A percentile compares a stretch with the other conserved stretches of the same genome.
These are phyloP conservation scores for Hanseniaspora valbyensis DNA, from an alignment of 805 yeast genomes.

Conservation along the genomic window DNA sequence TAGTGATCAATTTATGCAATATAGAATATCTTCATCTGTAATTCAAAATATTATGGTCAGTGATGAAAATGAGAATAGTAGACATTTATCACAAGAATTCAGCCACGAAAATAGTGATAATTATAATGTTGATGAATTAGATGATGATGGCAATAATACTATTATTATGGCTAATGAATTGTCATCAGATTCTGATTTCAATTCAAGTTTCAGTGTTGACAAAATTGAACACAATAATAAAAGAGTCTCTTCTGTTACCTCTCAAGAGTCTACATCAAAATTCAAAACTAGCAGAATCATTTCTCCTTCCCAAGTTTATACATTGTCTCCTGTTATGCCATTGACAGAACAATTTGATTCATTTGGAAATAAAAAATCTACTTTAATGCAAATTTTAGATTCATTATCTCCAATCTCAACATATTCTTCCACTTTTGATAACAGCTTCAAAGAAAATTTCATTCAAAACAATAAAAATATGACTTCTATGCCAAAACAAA, in stretches of 20 bases:
- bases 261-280: background rate
- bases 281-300: conserved; percentile 9
- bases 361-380: background rate
- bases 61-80: conserved; percentile 6
- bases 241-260: background rate
- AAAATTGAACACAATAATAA: background rate
- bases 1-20: background rate
- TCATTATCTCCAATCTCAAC: background rate
- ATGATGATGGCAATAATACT: background rate
- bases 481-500: background rate
- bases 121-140: too few relatives aligned
- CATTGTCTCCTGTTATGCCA: conserved; percentile 1
- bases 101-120: too few relatives aligned
- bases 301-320: conserved; percentile 6
- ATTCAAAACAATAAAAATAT: too few relatives aligned
- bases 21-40: background rate
- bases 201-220: background rate
- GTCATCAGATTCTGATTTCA: background rate
- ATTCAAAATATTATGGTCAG: background rate
- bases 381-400: background rate
- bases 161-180: background rate
- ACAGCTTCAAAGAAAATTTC: background rate
- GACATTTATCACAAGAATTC: conserved; percentile 3
- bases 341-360: background rate
- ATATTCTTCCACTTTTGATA: background rate